A percentile compares a stretch with the other conserved stretches of the same genome.
Conservation (phyloP, 2,329 filamentous ascomycete species). For the Cytospora piceae region DNA sequence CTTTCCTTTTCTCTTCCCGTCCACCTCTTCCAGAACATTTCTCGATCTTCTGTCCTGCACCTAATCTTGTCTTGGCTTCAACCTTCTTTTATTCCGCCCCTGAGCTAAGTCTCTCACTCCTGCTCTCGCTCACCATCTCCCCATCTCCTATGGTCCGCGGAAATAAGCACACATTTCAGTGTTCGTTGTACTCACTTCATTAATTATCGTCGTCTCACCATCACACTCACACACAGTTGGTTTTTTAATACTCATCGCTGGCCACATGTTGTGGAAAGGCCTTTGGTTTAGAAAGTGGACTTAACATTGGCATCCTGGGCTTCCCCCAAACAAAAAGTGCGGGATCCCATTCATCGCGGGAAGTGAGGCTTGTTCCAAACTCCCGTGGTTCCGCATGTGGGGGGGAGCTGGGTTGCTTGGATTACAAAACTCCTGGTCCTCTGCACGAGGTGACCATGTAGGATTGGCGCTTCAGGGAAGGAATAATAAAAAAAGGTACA, state of each 20-base stretch:
- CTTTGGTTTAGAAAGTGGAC: conserved; percentile 26
- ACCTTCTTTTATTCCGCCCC: conserved; percentile 11
- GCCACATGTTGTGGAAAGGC: conserved; percentile 24
- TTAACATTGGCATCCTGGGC: conserved; percentile 12
- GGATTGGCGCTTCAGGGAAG: conserved; percentile 19
- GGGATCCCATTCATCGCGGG: conserved; percentile 4
- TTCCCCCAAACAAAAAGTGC: background rate
- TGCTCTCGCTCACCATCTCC: conserved; percentile 7
- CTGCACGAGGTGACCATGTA: conserved; percentile 23
- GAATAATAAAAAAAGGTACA: conserved; percentile 9
- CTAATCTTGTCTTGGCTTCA: conserved; percentile 18
- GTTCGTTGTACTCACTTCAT: background rate
- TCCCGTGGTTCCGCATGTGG: conserved; percentile 1
- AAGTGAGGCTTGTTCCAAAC: background rate
- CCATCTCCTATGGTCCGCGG: background rate
- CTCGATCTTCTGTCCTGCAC: conserved; percentile 20
- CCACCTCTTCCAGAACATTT: conserved; percentile 13
- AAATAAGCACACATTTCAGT: background rate
- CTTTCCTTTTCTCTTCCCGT: conserved; percentile 15
- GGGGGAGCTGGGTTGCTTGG: background rate
- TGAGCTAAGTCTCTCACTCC: background rate
- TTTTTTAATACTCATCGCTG: background rate
- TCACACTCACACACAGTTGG: background rate
- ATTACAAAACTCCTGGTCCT: conserved; percentile 1
- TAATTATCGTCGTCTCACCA: background rate